Evolutionary conservation across 768 basidiomycete genomes (phyloP), one percentile per base, ranked within the genome.

Genomic region (Sutorius australiensis): DNA sequence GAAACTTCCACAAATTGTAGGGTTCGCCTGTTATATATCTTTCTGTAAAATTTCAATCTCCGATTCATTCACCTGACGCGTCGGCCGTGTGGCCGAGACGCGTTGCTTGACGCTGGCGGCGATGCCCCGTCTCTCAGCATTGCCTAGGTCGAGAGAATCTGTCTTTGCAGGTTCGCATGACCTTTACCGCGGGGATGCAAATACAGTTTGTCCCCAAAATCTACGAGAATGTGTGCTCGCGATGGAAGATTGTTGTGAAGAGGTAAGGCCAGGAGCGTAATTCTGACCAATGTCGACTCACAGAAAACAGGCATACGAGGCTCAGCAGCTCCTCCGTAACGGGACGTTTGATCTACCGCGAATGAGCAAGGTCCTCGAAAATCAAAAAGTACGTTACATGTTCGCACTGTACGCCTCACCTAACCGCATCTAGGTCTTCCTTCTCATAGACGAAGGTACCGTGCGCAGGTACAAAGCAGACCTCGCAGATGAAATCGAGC

Each of bases 161-260:
- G 73, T 90, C 9, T 91, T 90, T 65, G 71, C 81, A 1, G 77
- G 82, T n/a, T 80, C 83, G 5, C 76, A 84, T 32, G 83, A 86
- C 16, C 66, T 79, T n/a, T 81, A 87, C 58, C 75, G 82, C 2
- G 80, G 80, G 0, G 88, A 90, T 39, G 76, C 70, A 6, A 77
- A 84, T 55, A 79, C 82, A 0, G 75, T 79, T 51, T 90, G 87
- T 61, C 87, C 87, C 3, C 86, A 82, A 0, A 82, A 82, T 67
- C 73, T 91, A 16, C 78, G 77, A 48, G 89, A 89, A 69, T 89
- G 89, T 61, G 89, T 91, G 5, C 72, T 78, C 58, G 83, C 85
- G 0, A 82, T 90, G 79, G 86, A 89, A 60, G 86, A 89, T 59
- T 89, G 88, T 60, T 90, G 87, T 62, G 84, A 89, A 65, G 85